Evolutionary conservation across 768 basidiomycete species (phyloP).

Genomic region (Rhodotorula kratochvilovae): DNA sequence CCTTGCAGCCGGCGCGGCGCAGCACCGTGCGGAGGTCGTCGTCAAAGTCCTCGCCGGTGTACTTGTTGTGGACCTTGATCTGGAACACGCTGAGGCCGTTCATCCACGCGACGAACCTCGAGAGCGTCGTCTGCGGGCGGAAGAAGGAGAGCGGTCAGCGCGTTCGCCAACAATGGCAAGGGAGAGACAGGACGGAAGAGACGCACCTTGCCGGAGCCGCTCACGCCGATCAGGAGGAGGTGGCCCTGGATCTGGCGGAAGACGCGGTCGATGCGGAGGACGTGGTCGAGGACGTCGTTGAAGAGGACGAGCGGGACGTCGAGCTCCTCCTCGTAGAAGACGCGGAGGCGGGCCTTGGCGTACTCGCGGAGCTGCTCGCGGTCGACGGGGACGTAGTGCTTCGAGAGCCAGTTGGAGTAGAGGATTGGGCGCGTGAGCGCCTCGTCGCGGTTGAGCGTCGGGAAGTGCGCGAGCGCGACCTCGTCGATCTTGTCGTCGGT

Average conservation of each 20-base stretch:
- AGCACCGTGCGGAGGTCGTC: constrained; percentile 93
- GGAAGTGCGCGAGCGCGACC: constrained; percentile 83
- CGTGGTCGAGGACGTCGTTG: constrained; percentile 97
- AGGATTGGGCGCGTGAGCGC: constrained; percentile 83
- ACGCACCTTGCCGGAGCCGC: constrained; percentile 92
- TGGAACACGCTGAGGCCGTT: constrained; percentile 98
- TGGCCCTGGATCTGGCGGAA: constrained; percentile 99
- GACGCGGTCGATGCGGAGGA: constrained; percentile 93
- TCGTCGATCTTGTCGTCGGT: constrained; percentile 87
- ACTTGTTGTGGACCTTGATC: constrained; percentile 99
- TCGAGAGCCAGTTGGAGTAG: constrained; percentile 99
- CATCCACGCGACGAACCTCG: constrained; percentile 99
- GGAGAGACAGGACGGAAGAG: neutral
- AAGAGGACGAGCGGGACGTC: constrained; percentile 96
- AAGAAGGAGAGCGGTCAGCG: neutral
- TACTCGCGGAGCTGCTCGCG: constrained; percentile 89
- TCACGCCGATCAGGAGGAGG: constrained; percentile 91
- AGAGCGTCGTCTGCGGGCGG: constrained; percentile 74
- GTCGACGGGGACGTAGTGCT: constrained; percentile 91
- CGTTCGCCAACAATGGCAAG: neutral
- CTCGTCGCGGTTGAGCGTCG: constrained; percentile 79
- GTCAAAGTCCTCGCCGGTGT: constrained; percentile 97
- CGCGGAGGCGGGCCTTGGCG: constrained; percentile 88
- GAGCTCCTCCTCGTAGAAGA: constrained; percentile 99
- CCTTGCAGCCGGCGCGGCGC: constrained; percentile 92